Percentiles rank a stretch among this genome's conserved stretches.
Conservation (phyloP, 371 early-diverging fungal species). For the Coemansia sp. region DNA sequence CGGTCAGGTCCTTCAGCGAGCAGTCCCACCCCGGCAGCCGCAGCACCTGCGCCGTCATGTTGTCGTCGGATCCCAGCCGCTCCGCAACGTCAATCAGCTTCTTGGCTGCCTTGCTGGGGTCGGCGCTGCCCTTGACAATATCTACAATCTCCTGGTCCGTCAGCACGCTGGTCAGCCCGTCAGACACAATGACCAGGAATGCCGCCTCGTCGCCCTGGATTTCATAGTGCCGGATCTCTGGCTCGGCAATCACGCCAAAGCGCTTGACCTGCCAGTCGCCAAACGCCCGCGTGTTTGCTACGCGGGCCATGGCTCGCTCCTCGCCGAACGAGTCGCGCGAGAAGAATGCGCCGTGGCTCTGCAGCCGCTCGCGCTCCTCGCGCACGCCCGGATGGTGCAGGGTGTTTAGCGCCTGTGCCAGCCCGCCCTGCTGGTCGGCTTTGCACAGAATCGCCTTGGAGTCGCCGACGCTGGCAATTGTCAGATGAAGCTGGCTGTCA, state of each 20-base stretch:
- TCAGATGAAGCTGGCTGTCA: constrained; percentile 45
- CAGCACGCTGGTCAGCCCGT: constrained; percentile 74
- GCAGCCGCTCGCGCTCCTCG: constrained; percentile 44
- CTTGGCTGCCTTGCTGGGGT: constrained; percentile 62
- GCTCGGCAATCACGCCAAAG: constrained; percentile 75
- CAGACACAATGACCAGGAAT: constrained; percentile 65
- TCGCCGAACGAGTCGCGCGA: constrained; percentile 74
- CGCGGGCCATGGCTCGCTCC: constrained; percentile 66
- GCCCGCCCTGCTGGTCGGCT: constrained; percentile 37
- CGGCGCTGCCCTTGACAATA: constrained; percentile 60
- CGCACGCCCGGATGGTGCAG: constrained; percentile 42
- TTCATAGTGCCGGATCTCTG: constrained; percentile 60
- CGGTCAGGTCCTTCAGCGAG: constrained; percentile 68
- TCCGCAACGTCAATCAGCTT: constrained; percentile 69
- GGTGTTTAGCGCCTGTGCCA: constrained; percentile 33
- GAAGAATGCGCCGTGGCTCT: constrained; percentile 50
- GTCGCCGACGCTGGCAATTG: constrained; percentile 47
- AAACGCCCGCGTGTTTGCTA: constrained; percentile 73
- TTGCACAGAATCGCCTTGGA: constrained; percentile 46
- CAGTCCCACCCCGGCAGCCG: constrained; percentile 76
- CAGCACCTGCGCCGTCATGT: constrained; percentile 73
- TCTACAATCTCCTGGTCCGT: constrained; percentile 79
- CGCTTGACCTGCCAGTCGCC: constrained; percentile 71
- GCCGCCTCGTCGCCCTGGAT: constrained; percentile 57
- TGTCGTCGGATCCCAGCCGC: constrained; percentile 74